These are phyloP conservation scores for Digitaria exilis DNA, from an alignment of 202 grass and related monocot genomes.

Conservation along the genomic window DNA sequence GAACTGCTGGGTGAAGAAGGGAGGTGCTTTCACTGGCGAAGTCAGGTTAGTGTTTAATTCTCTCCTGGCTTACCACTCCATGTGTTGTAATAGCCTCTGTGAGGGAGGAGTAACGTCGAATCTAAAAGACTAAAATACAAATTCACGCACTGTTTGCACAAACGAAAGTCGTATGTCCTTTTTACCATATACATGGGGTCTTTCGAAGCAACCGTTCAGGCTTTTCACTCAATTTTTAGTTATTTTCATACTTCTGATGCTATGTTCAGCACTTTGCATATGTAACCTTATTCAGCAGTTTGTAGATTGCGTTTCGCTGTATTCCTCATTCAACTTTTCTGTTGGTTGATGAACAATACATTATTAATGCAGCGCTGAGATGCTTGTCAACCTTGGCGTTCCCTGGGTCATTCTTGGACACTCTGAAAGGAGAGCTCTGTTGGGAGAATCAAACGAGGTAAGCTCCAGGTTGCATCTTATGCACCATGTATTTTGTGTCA, in stretches of 20 bases:
- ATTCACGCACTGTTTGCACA: background rate
- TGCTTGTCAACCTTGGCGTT: conserved; percentile 84
- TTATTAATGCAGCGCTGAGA: conserved; percentile 76
- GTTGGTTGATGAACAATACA: background rate
- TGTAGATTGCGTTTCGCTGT: background rate
- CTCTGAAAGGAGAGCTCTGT: conserved; percentile 91
- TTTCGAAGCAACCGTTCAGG: background rate
- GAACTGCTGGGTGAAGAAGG: conserved; percentile 99
- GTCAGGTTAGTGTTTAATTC: conserved; percentile 62
- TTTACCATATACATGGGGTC: background rate
- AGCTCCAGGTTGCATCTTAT: background rate
- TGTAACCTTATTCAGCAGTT: background rate
- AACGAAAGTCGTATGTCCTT: background rate
- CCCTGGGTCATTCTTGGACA: conserved; percentile 99
- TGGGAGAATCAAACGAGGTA: conserved; percentile 95
- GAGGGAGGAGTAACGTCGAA: background rate
- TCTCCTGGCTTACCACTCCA: background rate
- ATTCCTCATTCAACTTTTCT: background rate
- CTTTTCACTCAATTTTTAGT: background rate
- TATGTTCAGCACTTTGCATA: background rate
- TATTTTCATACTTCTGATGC: background rate
- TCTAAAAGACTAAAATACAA: background rate
- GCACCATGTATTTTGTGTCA: background rate
- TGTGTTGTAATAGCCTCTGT: background rate
- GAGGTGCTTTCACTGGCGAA: conserved; percentile 94